A percentile compares a stretch with the other conserved stretches of the same genome.
Evolutionary conservation across 2,329 filamentous ascomycete genomes (phyloP).

Genomic region (Penicillium sp.): DNA sequence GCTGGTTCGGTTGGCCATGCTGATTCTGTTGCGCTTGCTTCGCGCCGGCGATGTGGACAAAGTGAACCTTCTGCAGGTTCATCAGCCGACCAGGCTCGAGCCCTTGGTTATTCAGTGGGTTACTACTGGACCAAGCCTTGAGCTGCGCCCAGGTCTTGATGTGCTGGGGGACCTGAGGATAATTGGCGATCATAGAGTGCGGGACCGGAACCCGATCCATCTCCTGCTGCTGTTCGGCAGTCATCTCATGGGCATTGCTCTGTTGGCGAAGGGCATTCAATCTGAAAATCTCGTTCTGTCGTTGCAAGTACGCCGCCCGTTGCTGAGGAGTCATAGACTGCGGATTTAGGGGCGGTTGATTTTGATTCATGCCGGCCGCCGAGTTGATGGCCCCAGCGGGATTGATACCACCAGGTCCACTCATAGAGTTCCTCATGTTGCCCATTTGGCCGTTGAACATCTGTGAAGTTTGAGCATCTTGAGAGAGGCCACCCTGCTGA

Average conservation of each 20-base stretch:
- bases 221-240: slow-evolving; percentile 35
- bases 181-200: slow-evolving; percentile 26
- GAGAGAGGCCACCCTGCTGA: slow-evolving; percentile 21
- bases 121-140: slow-evolving; percentile 48
- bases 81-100: slow-evolving; percentile 38
- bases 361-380: slow-evolving; percentile 22
- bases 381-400: slow-evolving; percentile 27
- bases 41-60: slow-evolving; percentile 32
- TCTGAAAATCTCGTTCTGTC: slow-evolving; percentile 28
- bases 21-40: slow-evolving; percentile 15
- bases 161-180: slow-evolving; percentile 43
- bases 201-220: slow-evolving; percentile 41
- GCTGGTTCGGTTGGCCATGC: slow-evolving; percentile 23
- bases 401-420: slow-evolving; percentile 7
- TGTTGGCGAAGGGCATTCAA: slow-evolving; percentile 31
- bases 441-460: slow-evolving; percentile 29
- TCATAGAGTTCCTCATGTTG: slow-evolving; percentile 31
- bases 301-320: slow-evolving; percentile 25
- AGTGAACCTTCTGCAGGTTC: slow-evolving; percentile 41
- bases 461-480: slow-evolving; percentile 28
- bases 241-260: slow-evolving; percentile 33
- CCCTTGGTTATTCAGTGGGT: slow-evolving; percentile 38
- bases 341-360: slow-evolving; percentile 25
- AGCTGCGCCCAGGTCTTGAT: slow-evolving; percentile 53
- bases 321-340: slow-evolving; percentile 31